phyloP scores from a whole-genome alignment of 768 basidiomycete species.

The Leccinum pellstonianum region DNA sequence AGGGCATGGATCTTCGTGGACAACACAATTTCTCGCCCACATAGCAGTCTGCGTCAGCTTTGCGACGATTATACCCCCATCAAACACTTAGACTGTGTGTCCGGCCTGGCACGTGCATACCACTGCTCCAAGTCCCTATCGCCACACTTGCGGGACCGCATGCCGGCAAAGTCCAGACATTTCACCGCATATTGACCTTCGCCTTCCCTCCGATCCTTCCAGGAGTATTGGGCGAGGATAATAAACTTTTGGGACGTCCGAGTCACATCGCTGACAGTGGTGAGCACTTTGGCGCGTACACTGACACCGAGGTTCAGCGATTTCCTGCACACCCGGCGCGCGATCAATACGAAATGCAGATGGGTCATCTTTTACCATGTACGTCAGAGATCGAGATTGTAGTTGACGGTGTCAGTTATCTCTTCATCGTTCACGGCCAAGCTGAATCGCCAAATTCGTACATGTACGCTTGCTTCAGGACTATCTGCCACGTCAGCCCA shows the following conservation, averaged over 20 bases:
- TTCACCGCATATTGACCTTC: slow-evolving; percentile 68
- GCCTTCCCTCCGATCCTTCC: slow-evolving; percentile 51
- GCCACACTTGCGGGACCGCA: slow-evolving; percentile 65
- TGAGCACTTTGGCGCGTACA: slow-evolving; percentile 72
- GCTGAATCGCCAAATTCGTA: slow-evolving; percentile 92
- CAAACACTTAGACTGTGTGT: slow-evolving; percentile 57
- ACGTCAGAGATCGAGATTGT: slow-evolving; percentile 79
- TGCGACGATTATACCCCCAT: slow-evolving; percentile 93
- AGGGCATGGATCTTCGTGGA: slow-evolving; percentile 76
- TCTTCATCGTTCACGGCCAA: slow-evolving; percentile 88
- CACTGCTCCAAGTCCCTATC: slow-evolving; percentile 80
- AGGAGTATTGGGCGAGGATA: slow-evolving; percentile 74
- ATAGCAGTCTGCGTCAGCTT: slow-evolving; percentile 80
- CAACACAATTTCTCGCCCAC: slow-evolving; percentile 86
- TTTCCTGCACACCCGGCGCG: slow-evolving; percentile 47
- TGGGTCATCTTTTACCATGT: slow-evolving; percentile 60
- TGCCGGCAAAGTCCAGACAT: slow-evolving; percentile 78
- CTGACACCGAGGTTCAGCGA: slow-evolving; percentile 66
- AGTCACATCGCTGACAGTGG: slow-evolving; percentile 73
- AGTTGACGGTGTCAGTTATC: slow-evolving; percentile 60
- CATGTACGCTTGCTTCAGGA: slow-evolving; percentile 73
- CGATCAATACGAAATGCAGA: neutral
- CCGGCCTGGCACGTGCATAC: slow-evolving; percentile 53
- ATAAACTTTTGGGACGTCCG: slow-evolving; percentile 87
- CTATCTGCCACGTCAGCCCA: slow-evolving; percentile 84